Base-by-base conservation (phyloP, 371 early-diverging fungal genomes). In the Saksenaea oblongispora region DNA sequence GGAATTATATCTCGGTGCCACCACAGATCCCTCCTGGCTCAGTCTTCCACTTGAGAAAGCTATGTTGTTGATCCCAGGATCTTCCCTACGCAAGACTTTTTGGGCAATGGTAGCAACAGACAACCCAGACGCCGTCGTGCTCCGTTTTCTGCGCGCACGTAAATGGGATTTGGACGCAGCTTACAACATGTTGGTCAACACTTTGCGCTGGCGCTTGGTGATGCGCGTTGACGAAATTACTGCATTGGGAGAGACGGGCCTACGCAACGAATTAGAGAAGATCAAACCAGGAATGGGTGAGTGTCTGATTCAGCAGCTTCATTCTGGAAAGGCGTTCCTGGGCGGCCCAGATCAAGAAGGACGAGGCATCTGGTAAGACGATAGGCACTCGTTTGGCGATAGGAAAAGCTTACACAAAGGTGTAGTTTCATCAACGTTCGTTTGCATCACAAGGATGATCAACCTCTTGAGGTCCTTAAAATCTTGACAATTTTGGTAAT, bases 401-500 rank as follows among this genome's bases (percentile, higher is more conserved):
- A n/a, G n/a, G n/a, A n/a, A n/a, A n/a, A n/a, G n/a, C n/a, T n/a
- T n/a, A n/a, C n/a, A n/a, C n/a, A n/a, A n/a, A n/a, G n/a, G n/a
- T n/a, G n/a, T 60, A 87, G 88, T 63, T 87, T 82, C 68, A 81
- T 84, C 69, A 91, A 83, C 71, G 87, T 80, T 41, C 78, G 76
- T 37, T 63, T 79, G 71, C 90, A 87, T 63, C 72, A 76, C 47
- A 75, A 85, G 55, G 79, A 80, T n/a, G 84, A 80, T 22, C 87
- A 88, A 64, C 73, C 77, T 35, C 56, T 74, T 28, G 88, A 87
- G 59, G 76, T 81, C n/a, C 64, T 88, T 24, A 79, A 87, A 55
- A 72, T 83, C 17, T 74, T 88, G 65, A 84, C 92, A 17, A 78
- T 95, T 61, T 92, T 86, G 68, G 75, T 89, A 64, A 90, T 96